Evolutionary conservation across 208 protist genomes (phyloP).

Genomic region (Leishmania aethiopica): DNA sequence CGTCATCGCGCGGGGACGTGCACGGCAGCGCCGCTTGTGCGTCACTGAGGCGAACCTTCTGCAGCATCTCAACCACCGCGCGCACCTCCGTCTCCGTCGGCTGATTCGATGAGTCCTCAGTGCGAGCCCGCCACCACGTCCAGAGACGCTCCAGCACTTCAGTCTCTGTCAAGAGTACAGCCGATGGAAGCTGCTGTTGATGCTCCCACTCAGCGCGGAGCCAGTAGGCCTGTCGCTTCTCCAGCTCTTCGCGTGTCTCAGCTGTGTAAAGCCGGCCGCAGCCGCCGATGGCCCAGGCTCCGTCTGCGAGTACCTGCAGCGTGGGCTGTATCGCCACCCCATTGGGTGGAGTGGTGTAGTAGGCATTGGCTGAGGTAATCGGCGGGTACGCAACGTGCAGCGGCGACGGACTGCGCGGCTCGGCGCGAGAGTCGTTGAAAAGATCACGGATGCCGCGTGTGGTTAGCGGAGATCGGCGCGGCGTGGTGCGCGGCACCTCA

Average conservation of each 20-base stretch:
- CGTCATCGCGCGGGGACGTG: neutral
- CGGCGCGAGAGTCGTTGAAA: neutral
- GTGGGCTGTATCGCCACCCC: conserved; percentile 20
- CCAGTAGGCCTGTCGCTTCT: conserved; percentile 23
- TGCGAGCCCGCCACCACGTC: conserved; percentile 28
- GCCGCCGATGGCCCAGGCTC: conserved; percentile 26
- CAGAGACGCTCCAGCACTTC: conserved; percentile 29
- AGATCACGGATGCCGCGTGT: neutral
- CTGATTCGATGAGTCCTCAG: neutral
- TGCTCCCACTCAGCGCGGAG: conserved; percentile 18
- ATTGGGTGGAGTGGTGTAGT: neutral
- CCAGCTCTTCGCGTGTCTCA: conserved; percentile 22
- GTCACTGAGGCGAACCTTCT: neutral
- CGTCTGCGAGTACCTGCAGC: conserved; percentile 28
- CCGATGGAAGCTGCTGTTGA: neutral
- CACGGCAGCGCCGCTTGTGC: neutral
- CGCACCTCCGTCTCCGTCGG: conserved; percentile 1
- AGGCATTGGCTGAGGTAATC: neutral
- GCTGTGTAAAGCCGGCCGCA: conserved; percentile 31
- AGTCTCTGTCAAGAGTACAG: conserved; percentile 9
- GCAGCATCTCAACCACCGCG: conserved; percentile 19
- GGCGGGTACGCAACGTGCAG: neutral
- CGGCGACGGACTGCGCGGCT: neutral
- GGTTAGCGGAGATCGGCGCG: neutral
- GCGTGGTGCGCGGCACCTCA: neutral